A percentile compares a stretch with the other conserved stretches of the same genome.
phyloP scores from a whole-genome alignment of 2,329 filamentous ascomycete genomes.

The Aspergillus aculeatinus region DNA sequence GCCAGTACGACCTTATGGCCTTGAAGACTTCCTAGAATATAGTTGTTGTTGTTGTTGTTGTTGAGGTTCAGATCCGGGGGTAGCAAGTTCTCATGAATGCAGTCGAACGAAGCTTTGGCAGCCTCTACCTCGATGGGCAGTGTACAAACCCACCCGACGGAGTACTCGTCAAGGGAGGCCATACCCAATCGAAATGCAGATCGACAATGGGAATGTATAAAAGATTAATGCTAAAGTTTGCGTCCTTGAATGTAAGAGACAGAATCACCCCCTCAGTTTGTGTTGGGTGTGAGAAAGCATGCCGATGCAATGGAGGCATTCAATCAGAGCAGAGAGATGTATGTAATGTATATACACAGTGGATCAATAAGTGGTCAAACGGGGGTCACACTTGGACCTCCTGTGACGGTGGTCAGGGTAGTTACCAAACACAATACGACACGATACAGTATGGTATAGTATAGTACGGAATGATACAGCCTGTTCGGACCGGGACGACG shows the following conservation, averaged over 20 bases:
- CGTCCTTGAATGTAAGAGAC: background rate
- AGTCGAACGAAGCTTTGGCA: slow-evolving; percentile 12
- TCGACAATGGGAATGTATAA: background rate
- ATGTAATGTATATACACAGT: too few species aligned
- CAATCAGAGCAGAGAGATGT: background rate
- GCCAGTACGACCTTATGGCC: slow-evolving; percentile 28
- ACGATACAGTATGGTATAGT: background rate
- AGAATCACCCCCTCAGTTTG: background rate
- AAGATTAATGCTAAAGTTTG: background rate
- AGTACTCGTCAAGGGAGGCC: slow-evolving; percentile 4
- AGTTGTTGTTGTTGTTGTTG: slow-evolving; percentile 23
- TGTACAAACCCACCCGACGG: background rate
- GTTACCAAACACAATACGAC: too few species aligned
- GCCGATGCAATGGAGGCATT: background rate
- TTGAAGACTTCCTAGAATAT: slow-evolving; percentile 25
- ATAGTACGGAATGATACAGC: background rate
- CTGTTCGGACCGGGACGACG: background rate
- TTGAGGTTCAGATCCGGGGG: background rate
- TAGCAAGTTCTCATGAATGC: slow-evolving; percentile 5
- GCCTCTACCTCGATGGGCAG: slow-evolving; percentile 10
- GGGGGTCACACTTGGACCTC: slow-evolving; percentile 8
- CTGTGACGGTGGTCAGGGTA: background rate
- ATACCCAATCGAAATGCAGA: background rate
- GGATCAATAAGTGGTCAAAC: too few species aligned
- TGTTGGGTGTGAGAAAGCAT: background rate